phyloP scores from a whole-genome alignment of 768 basidiomycete species.

The Amanita fuliginea region DNA sequence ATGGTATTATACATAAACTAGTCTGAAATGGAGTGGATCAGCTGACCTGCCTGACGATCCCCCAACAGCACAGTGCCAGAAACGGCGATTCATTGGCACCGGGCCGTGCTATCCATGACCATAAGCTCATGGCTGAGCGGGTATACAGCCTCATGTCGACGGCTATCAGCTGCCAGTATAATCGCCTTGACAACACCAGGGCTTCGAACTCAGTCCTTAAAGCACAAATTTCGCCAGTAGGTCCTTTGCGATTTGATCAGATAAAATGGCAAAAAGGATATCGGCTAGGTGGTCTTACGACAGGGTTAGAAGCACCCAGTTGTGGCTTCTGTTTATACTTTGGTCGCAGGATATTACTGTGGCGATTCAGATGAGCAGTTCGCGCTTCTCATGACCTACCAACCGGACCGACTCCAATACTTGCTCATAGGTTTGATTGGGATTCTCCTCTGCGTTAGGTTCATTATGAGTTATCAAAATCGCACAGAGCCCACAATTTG shows the following conservation, averaged over 20 bases:
- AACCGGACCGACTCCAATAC: conserved; percentile 48
- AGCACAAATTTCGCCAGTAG: background rate
- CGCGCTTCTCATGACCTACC: conserved; percentile 5
- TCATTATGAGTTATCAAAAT: background rate
- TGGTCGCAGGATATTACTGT: conserved; percentile 42
- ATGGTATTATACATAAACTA: no score
- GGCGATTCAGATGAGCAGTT: background rate
- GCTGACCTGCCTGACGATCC: no score
- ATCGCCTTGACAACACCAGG: background rate
- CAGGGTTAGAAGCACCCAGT: conserved; percentile 1
- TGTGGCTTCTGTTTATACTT: conserved; percentile 22
- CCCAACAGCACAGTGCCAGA: no score
- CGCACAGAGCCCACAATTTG: no score
- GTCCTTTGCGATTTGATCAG: background rate
- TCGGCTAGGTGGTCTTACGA: background rate
- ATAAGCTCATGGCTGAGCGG: background rate
- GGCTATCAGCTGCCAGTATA: no score
- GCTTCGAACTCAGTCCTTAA: background rate
- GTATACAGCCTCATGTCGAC: background rate
- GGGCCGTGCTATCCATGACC: no score
- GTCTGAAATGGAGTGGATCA: no score
- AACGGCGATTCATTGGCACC: no score
- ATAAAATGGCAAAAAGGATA: background rate
- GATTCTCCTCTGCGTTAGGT: conserved; percentile 27
- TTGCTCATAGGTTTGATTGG: conserved; percentile 54